Conservation (phyloP, 2,329 filamentous ascomycete species). For the Emergomyces africanus region DNA sequence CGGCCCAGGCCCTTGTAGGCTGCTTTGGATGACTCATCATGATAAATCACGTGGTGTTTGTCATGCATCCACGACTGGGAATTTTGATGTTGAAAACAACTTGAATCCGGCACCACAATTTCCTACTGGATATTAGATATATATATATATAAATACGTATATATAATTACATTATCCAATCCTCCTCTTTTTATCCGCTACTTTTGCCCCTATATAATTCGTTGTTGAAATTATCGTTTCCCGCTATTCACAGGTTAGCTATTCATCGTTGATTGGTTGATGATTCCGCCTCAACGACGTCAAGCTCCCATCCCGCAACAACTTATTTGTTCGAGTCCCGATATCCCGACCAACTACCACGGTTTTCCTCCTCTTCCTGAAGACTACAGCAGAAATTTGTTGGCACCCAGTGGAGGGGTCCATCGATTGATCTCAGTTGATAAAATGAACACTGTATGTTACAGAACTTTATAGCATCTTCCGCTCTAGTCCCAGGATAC, state of each 20-base stretch:
- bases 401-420: not conserved
- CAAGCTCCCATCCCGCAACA: not conserved
- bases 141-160: too few relatives aligned
- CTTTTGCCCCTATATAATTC: too few relatives aligned
- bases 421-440: not conserved
- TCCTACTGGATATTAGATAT: too few relatives aligned
- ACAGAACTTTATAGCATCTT: not conserved
- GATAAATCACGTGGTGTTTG: too few relatives aligned
- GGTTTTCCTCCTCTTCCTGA: not conserved
- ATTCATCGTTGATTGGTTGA: conserved; percentile 7
- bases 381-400: not conserved
- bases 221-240: too few relatives aligned
- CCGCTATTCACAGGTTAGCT: too few relatives aligned
- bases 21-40: not conserved
- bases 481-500: not conserved
- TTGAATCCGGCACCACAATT: too few relatives aligned
- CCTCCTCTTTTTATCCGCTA: too few relatives aligned
- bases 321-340: not conserved
- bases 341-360: not conserved
- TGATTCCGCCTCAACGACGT: not conserved
- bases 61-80: too few relatives aligned
- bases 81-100: too few relatives aligned
- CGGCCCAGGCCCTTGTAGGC: too few relatives aligned
- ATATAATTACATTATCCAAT: too few relatives aligned
- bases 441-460: conserved; percentile 41